A percentile compares a stretch with the other conserved stretches of the same genome.
phyloP scores from a whole-genome alignment of 805 yeast species.

The Lachancea sp. region DNA sequence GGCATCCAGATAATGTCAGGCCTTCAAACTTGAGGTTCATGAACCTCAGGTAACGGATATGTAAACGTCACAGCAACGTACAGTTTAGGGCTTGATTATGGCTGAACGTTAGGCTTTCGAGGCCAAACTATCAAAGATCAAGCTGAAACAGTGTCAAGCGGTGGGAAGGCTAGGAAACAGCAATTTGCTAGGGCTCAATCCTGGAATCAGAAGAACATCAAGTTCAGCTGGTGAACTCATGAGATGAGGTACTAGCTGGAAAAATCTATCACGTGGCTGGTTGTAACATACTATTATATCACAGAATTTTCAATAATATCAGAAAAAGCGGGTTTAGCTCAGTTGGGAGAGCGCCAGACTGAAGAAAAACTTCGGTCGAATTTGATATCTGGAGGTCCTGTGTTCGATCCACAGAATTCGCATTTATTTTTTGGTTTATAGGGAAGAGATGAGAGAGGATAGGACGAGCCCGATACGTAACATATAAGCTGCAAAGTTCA shows the following conservation, averaged over 20 bases:
- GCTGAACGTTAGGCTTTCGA: no score
- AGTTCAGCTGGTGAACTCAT: no score
- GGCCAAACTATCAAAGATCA: no score
- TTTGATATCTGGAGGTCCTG: slow-evolving; percentile 63
- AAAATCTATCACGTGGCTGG: no score
- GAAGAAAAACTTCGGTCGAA: slow-evolving; percentile 25
- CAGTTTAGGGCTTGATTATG: no score
- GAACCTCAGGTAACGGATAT: background rate
- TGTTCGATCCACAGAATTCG: slow-evolving; percentile 80
- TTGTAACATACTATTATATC: no score
- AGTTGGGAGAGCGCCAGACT: slow-evolving; percentile 43
- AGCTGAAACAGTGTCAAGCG: no score
- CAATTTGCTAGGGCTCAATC: no score
- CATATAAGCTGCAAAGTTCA: background rate
- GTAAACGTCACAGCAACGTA: no score
- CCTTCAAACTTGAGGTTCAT: background rate
- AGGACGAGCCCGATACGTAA: background rate
- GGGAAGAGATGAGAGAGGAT: background rate
- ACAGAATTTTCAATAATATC: background rate
- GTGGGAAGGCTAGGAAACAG: no score
- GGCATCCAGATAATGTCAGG: background rate
- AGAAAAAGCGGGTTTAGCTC: slow-evolving; percentile 36
- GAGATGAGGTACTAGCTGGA: no score
- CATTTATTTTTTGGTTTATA: slow-evolving; percentile 27
- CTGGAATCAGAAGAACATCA: no score